A percentile compares a stretch with the other conserved stretches of the same genome.
phyloP scores from a whole-genome alignment of 257 asterid genomes.

The Solanum raphanifolium region DNA sequence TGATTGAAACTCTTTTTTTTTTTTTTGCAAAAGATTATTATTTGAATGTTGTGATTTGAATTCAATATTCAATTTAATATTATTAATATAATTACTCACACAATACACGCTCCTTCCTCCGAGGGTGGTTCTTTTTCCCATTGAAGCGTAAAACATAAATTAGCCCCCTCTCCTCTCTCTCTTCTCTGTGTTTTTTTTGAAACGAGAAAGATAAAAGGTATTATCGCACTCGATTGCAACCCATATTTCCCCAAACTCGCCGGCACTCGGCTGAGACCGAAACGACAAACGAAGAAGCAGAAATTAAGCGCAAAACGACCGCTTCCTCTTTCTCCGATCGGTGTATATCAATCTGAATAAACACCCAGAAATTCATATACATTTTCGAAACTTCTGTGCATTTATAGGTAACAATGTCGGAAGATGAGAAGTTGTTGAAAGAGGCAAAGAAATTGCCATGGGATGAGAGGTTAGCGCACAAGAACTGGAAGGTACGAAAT shows the following conservation, averaged over 20 bases:
- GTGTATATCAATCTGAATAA: not conserved
- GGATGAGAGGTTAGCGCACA: conserved; percentile 95
- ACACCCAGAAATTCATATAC: not conserved
- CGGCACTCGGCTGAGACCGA: conserved; percentile 23
- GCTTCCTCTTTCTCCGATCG: not conserved
- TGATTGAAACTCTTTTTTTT: too few species aligned
- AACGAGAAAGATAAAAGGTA: conserved; percentile 9
- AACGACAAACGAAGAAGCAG: not conserved
- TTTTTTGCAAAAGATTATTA: too few species aligned
- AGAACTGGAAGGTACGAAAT: conserved; percentile 98
- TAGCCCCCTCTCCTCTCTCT: not conserved
- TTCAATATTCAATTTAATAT: too few species aligned
- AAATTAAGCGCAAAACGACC: conserved; percentile 1
- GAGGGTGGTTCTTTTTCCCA: not conserved
- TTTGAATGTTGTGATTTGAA: too few species aligned
- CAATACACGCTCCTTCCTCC: not conserved
- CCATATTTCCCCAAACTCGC: conserved; percentile 14
- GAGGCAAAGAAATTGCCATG: conserved; percentile 97
- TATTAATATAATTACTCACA: not conserved
- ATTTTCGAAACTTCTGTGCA: not conserved
- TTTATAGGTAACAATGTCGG: conserved; percentile 59
- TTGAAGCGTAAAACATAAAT: conserved; percentile 28
- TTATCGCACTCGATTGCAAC: conserved; percentile 4
- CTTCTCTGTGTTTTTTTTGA: not conserved
- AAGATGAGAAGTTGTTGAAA: conserved; percentile 99